Evolutionary conservation across 164 flowering plant genomes (phyloP).

Genomic region (Warburgia ugandensis): DNA sequence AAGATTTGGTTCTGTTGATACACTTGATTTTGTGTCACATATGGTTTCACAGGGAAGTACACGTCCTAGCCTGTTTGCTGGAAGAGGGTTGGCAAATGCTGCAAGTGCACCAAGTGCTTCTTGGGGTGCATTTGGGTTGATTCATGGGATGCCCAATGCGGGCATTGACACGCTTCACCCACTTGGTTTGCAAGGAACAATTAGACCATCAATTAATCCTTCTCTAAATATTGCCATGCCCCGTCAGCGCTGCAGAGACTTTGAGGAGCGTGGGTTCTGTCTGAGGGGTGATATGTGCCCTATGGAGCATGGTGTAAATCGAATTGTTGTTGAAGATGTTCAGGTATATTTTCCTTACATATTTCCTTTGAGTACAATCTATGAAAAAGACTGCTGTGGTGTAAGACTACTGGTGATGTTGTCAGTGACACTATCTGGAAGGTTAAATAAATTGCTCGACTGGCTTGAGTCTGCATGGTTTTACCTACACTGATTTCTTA

Average conservation of each 20-base stretch:
- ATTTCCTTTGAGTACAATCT: neutral
- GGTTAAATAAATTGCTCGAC: too few relatives aligned
- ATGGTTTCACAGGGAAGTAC: conserved; percentile 47
- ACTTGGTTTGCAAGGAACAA: conserved; percentile 55
- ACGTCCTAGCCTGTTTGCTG: conserved; percentile 46
- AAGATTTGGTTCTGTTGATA: conserved; percentile 40
- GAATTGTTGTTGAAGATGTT: conserved; percentile 92
- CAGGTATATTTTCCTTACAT: conserved; percentile 46
- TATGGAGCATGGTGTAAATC: conserved; percentile 95
- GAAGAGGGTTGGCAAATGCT: too few relatives aligned
- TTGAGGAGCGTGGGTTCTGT: conserved; percentile 98
- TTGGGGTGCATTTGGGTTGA: conserved; percentile 69
- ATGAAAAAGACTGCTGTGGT: too few relatives aligned
- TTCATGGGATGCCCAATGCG: conserved; percentile 70
- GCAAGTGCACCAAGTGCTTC: conserved; percentile 47
- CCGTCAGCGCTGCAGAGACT: conserved; percentile 81
- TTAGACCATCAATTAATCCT: conserved; percentile 53
- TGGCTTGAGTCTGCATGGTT: neutral
- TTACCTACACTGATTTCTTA: neutral
- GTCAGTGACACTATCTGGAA: too few relatives aligned
- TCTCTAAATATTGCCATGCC: conserved; percentile 51
- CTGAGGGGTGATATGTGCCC: conserved; percentile 97
- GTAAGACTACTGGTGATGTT: too few relatives aligned
- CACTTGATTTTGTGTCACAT: conserved; percentile 56
- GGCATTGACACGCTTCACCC: conserved; percentile 64